These are phyloP conservation scores for Penicillium sp. DNA, from an alignment of 2,329 filamentous ascomycete genomes.

Conservation along the genomic window DNA sequence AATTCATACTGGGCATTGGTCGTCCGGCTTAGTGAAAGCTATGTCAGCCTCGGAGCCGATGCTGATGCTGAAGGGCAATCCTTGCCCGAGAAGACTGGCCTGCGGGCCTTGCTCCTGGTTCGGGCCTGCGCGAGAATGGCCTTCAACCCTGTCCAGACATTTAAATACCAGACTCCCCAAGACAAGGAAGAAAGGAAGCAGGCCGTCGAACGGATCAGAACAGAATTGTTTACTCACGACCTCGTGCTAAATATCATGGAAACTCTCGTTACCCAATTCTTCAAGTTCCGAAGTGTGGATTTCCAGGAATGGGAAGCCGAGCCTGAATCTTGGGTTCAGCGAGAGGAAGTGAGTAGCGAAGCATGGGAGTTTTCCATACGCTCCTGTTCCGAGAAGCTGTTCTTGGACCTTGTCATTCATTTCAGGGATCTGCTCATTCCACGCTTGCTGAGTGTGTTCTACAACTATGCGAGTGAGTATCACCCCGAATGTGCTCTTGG, in stretches of 20 bases:
- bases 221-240: constrained; percentile 66
- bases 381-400: constrained; percentile 88
- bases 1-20: constrained; percentile 82
- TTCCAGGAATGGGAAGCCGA: constrained; percentile 90
- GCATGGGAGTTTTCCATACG: constrained; percentile 90
- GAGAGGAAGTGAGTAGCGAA: constrained; percentile 76
- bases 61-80: constrained; percentile 48
- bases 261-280: constrained; percentile 76
- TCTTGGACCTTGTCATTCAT: constrained; percentile 83
- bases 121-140: constrained; percentile 80
- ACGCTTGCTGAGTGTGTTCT: constrained; percentile 77
- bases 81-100: constrained; percentile 69
- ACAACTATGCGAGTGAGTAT: constrained; percentile 62
- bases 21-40: constrained; percentile 68
- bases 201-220: constrained; percentile 65
- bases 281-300: constrained; percentile 79
- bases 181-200: constrained; percentile 70
- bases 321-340: constrained; percentile 90
- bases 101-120: constrained; percentile 77
- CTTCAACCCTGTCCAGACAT: constrained; percentile 72
- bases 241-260: constrained; percentile 79
- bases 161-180: constrained; percentile 72
- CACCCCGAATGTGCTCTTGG: neutral
- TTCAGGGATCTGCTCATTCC: constrained; percentile 77
- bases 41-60: constrained; percentile 40